Evolutionary conservation across 2,329 filamentous ascomycete genomes (phyloP), one percentile per base, ranked within the genome.

Genomic region (Aspergillus ustus): DNA sequence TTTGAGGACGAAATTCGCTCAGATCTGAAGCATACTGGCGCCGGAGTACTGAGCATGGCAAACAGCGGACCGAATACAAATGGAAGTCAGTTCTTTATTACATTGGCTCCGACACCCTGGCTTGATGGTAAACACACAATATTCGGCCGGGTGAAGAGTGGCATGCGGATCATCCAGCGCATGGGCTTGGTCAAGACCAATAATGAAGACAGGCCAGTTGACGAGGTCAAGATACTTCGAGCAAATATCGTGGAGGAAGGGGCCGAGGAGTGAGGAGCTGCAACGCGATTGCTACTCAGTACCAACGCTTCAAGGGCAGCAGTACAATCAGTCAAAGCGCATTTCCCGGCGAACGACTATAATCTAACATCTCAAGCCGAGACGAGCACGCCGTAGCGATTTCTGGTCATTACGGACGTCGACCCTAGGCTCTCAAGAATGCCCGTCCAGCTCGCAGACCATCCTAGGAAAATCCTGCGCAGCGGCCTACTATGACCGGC

Each of bases 61-160:
- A 99, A 99, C 79, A 88, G 89, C 17, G 95, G 95, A 0, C 91
- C 92, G 8, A 88, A 98, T 77, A 96, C 94, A 40, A 98, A 98
- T 77, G 94, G 94, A 22, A 92, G 88, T 61, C 95, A 98, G 79
- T 99, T 98, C 79, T 98, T 98, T 75, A 88, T 99, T 68, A 98
- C 95, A 0, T 83, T 98, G 37, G 94, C 93, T 7, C 94, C 94
- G 4, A 94, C 95, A 17, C 95, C 95, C 0, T 98, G 94, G 94
- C 80, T 65, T 31, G 63, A 65, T 53, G 63, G 63, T 28, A 65
- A 97, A 78, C 94, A 99, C 77, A 96, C 93, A 11, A 96, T 99
- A 68, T 99, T 99, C 74, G 95, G 95, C 1, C 83, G 94, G 57
- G 93, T 99, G 44, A 93, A 91, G 81, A 86, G 80, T 58, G 95